Conservation (phyloP, 2,329 filamentous ascomycete genomes). For the Paracorniculantispora psalliotae region DNA sequence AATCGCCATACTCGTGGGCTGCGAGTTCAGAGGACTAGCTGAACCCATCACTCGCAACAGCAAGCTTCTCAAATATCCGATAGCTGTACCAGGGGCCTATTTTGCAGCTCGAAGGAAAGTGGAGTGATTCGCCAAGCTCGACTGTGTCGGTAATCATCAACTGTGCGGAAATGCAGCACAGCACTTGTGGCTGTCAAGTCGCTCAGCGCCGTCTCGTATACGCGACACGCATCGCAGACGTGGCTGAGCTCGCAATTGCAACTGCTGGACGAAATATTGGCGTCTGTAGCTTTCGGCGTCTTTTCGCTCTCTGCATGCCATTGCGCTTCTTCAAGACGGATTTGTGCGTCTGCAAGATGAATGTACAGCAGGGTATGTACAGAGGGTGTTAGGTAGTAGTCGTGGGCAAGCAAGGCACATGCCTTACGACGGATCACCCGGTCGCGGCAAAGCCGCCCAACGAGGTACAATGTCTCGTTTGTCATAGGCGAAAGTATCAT, state of each 20-base stretch:
- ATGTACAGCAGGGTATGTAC: background rate
- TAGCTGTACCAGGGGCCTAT: background rate
- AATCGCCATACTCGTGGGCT: too few relatives aligned
- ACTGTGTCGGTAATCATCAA: background rate
- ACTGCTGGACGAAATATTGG: background rate
- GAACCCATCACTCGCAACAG: too few relatives aligned
- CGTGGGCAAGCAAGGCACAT: background rate
- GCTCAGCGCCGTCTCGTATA: background rate
- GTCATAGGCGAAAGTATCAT: background rate
- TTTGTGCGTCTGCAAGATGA: background rate
- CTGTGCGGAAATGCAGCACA: background rate
- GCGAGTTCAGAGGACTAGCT: too few relatives aligned
- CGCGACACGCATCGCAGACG: background rate
- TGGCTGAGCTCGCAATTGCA: background rate
- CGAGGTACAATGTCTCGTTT: background rate
- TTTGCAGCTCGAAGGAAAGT: background rate
- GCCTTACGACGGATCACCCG: background rate
- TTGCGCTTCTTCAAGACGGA: constrained; percentile 4
- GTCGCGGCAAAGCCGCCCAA: background rate
- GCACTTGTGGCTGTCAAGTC: background rate
- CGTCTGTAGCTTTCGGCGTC: too few relatives aligned
- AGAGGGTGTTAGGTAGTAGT: background rate
- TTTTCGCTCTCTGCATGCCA: constrained; percentile 8
- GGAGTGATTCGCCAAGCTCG: background rate
- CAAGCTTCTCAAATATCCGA: too few relatives aligned